A percentile compares a stretch with the other conserved stretches of the same genome.
Evolutionary conservation across 1,284 basidiomycete genomes (phyloP).

Genomic region (Thelephora terrestris): DNA sequence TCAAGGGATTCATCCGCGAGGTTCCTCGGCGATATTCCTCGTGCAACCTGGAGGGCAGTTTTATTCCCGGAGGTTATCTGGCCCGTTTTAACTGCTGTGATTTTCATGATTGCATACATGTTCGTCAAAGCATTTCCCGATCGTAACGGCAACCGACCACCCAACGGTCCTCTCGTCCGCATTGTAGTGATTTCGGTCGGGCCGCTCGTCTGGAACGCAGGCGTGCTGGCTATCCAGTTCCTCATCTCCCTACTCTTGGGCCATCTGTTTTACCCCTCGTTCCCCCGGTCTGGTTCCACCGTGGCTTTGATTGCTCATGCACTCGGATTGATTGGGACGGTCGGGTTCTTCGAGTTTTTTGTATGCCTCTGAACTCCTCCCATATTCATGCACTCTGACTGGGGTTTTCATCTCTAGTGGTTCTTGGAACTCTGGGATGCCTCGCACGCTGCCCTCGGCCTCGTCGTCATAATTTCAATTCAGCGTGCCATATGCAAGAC

Average conservation of each 20-base stretch:
- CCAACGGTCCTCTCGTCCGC: conserved; percentile 77
- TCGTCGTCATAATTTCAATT: conserved; percentile 80
- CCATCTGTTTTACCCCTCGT: conserved; percentile 78
- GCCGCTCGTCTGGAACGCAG: conserved; percentile 94
- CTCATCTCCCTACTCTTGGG: conserved; percentile 88
- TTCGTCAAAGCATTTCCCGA: conserved; percentile 80
- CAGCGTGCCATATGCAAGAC: conserved; percentile 90
- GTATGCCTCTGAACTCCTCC: conserved; percentile 35
- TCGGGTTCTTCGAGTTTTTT: conserved; percentile 92
- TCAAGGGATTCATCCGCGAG: conserved; percentile 93
- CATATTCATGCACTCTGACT: conserved; percentile 8
- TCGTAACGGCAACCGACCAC: conserved; percentile 50
- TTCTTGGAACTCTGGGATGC: conserved; percentile 90
- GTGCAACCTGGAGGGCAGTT: conserved; percentile 85
- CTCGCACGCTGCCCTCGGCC: conserved; percentile 83
- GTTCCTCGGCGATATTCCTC: conserved; percentile 83
- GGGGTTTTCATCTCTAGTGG: conserved; percentile 47
- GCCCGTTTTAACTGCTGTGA: conserved; percentile 71
- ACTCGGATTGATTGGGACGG: conserved; percentile 72
- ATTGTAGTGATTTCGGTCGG: conserved; percentile 91
- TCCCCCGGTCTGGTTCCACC: conserved; percentile 79
- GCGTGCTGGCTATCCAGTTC: conserved; percentile 79
- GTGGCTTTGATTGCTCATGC: conserved; percentile 85
- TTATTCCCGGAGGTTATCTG: conserved; percentile 82
- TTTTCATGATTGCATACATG: conserved; percentile 87